phyloP scores from a whole-genome alignment of 1,284 basidiomycete genomes.

The Tilletia setariae region DNA sequence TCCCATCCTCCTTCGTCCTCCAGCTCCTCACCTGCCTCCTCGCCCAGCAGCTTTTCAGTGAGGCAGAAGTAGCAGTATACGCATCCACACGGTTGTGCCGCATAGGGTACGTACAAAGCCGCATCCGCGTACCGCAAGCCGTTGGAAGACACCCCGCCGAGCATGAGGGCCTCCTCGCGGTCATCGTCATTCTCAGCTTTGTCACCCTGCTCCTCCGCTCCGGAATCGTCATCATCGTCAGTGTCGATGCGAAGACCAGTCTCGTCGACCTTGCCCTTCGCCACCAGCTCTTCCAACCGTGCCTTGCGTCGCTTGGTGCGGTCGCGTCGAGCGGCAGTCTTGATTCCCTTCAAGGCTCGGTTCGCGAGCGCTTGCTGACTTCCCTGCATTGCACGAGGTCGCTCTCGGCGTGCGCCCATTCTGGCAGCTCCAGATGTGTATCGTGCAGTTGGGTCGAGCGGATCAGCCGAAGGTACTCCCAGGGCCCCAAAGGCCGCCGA shows the following conservation, averaged over 20 bases:
- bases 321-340: constrained; percentile 1
- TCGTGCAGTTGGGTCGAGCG: constrained; percentile 36
- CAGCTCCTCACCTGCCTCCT: constrained; percentile 48
- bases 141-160: constrained; percentile 32
- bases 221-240: constrained; percentile 22
- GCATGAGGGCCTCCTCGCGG: constrained; percentile 9
- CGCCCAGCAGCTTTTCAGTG: constrained; percentile 39
- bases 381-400: constrained; percentile 6
- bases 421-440: constrained; percentile 28
- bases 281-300: background rate
- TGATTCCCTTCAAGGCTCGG: constrained; percentile 5
- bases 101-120: constrained; percentile 42
- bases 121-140: constrained; percentile 47
- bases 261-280: background rate
- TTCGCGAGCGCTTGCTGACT: constrained; percentile 8
- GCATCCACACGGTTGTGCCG: constrained; percentile 41
- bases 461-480: constrained; percentile 42
- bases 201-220: constrained; percentile 14
- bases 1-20: constrained; percentile 44
- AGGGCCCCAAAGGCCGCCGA: constrained; percentile 7
- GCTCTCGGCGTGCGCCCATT: background rate
- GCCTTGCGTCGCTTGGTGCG: background rate
- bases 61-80: constrained; percentile 53
- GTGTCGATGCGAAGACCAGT: background rate
- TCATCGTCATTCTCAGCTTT: constrained; percentile 21